These are phyloP conservation scores for Emergomyces orientalis DNA, from an alignment of 2,329 filamentous ascomycete genomes.

Conservation along the genomic window DNA sequence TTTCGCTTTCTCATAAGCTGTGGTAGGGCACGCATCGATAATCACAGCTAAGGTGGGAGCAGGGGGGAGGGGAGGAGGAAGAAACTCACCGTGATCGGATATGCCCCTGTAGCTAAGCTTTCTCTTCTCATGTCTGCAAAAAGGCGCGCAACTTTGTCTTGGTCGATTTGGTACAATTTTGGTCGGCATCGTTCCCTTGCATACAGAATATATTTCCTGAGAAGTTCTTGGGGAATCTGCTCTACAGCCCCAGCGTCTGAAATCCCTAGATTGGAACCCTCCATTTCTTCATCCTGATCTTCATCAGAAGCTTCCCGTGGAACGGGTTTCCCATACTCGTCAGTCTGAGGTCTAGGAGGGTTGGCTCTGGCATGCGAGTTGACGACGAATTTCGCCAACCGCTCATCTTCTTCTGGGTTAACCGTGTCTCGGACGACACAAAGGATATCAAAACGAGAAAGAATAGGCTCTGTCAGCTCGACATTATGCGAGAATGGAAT, in stretches of 20 bases:
- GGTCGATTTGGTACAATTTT: slow-evolving; percentile 94
- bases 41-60: neutral
- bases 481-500: slow-evolving; percentile 95
- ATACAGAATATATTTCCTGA: slow-evolving; percentile 95
- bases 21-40: neutral
- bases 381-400: slow-evolving; percentile 88
- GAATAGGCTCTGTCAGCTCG: slow-evolving; percentile 89
- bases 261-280: slow-evolving; percentile 32
- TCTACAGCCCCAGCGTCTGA: slow-evolving; percentile 48
- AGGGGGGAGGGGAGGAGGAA: neutral
- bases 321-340: slow-evolving; percentile 45
- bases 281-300: slow-evolving; percentile 42
- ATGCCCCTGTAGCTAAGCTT: slow-evolving; percentile 84
- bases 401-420: slow-evolving; percentile 83
- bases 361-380: slow-evolving; percentile 89
- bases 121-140: slow-evolving; percentile 96
- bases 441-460: slow-evolving; percentile 96
- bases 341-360: slow-evolving; percentile 47
- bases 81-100: slow-evolving; percentile 83
- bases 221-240: slow-evolving; percentile 79
- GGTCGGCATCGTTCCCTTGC: slow-evolving; percentile 80
- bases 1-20: neutral
- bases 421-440: slow-evolving; percentile 95
- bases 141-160: slow-evolving; percentile 88
- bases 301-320: slow-evolving; percentile 50